Evolutionary conservation across 768 basidiomycete species (phyloP).

Genomic region (Hypholoma fasciculare): DNA sequence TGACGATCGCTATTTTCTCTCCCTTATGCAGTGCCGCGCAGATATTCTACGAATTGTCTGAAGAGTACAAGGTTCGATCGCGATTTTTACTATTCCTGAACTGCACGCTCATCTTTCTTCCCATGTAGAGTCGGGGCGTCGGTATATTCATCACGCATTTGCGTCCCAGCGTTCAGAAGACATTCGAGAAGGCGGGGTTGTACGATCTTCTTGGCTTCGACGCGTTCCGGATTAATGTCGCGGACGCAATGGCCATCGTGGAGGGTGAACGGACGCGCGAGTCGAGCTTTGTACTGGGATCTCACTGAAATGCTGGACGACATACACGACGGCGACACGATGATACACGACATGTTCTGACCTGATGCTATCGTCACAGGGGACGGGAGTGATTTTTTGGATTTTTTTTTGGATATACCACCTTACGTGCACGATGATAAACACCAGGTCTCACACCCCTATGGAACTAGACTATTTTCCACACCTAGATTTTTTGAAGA

Average conservation of each 20-base stretch:
- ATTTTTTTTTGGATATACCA: no score
- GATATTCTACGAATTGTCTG: conserved; percentile 76
- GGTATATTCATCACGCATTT: conserved; percentile 55
- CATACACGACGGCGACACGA: not conserved
- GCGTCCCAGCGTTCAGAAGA: conserved; percentile 34
- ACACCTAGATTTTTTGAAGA: no score
- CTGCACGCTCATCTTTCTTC: not conserved
- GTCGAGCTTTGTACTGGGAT: conserved; percentile 7
- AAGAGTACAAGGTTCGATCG: conserved; percentile 67
- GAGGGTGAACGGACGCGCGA: conserved; percentile 25
- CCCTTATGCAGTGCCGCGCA: conserved; percentile 63
- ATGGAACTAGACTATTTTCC: no score
- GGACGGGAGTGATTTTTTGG: no score
- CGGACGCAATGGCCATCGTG: conserved; percentile 48
- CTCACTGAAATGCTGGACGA: not conserved
- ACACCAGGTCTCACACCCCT: no score
- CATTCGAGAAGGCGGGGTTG: conserved; percentile 52
- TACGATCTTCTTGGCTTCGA: conserved; percentile 46
- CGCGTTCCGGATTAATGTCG: conserved; percentile 50
- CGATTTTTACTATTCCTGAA: not conserved
- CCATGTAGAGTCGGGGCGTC: conserved; percentile 44
- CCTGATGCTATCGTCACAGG: no score
- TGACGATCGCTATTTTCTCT: conserved; percentile 2
- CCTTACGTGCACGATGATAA: no score
- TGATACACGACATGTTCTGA: not conserved